Evolutionary conservation across 2,329 filamentous ascomycete genomes (phyloP).

Genomic region (Penicillium sp.): DNA sequence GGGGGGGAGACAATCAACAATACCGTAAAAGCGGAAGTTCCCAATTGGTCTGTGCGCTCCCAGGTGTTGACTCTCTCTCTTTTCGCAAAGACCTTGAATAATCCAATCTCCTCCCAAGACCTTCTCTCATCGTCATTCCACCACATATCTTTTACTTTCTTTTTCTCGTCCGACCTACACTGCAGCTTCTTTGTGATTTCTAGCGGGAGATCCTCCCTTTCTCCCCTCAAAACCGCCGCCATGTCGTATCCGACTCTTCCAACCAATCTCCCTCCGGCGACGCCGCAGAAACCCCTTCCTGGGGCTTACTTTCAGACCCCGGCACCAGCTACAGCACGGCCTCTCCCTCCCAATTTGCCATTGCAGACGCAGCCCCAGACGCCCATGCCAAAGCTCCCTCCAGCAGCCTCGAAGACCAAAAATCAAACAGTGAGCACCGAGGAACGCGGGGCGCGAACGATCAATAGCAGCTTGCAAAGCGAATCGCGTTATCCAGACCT

Average conservation of each 20-base stretch:
- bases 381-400: slow-evolving; percentile 36
- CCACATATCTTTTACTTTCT: slow-evolving; percentile 6
- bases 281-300: slow-evolving; percentile 41
- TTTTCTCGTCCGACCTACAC: slow-evolving; percentile 7
- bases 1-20: slow-evolving; percentile 4
- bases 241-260: slow-evolving; percentile 44
- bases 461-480: slow-evolving; percentile 72
- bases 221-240: slow-evolving; percentile 20
- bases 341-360: not conserved
- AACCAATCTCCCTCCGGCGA: slow-evolving; percentile 28
- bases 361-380: slow-evolving; percentile 21
- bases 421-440: slow-evolving; percentile 63
- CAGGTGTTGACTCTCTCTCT: slow-evolving; percentile 23
- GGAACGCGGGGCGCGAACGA: slow-evolving; percentile 74
- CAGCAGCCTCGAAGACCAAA: slow-evolving; percentile 43
- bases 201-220: slow-evolving; percentile 22
- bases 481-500: slow-evolving; percentile 85
- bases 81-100: slow-evolving; percentile 22
- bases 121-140: slow-evolving; percentile 5
- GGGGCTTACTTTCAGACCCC: slow-evolving; percentile 44
- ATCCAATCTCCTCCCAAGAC: slow-evolving; percentile 11
- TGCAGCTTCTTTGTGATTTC: slow-evolving; percentile 13
- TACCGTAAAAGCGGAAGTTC: slow-evolving; percentile 22
- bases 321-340: slow-evolving; percentile 20
- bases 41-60: slow-evolving; percentile 33